Base-by-base conservation (phyloP, 2,329 filamentous ascomycete genomes). In the Calonectria pauciramosa region DNA sequence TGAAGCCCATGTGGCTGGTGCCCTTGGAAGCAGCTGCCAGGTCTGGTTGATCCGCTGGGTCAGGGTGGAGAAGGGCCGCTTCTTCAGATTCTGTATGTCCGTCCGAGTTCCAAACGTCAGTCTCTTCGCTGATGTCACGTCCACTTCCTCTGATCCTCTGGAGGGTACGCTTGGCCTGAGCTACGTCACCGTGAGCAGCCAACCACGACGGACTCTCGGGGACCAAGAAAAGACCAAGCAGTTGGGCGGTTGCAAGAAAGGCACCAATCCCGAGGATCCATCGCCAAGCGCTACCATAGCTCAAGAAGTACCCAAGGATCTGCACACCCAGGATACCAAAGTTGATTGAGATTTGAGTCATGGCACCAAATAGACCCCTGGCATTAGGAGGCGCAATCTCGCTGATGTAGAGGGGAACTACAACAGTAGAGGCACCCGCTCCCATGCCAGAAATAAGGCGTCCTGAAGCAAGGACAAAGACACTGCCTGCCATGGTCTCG, bases 271-370 rank as follows among this genome's bases (percentile, higher is more conserved):
- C 94, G 28, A 99, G 88, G 64, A 99, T 96, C 84, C 95, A 90
- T 72, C 97, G 90, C 97, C 97, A 99, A 41, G 94, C 89, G 34
- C 89, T 91, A 7, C 91, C 95, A 80, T 93, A 90, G 86, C 96
- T 98, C 71, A 98, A 83, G 84, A 98, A 98, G 82, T 94, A 97
- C 0, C 97, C 97, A 44, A 99, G 87, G 0, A 93, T 89, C 85
- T 99, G 97, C 0, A 96, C 93, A 32, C 92, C 86, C 54, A 99
- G 86, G 68, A 99, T 98, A 71, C 97, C 97, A 30, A 96, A 87
- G 82, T 99, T 99, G 87, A 96, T 96, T 85, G 96, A 96, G 82
- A 99, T 93, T 83, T 99, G 96, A 0, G 97, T 99, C 85, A 97
- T 94, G 70, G 91, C 89, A 16, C 92, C 92, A 82, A 98, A 99